Evolutionary conservation across 768 basidiomycete species (phyloP).

Genomic region (Tephrocybe sp.): DNA sequence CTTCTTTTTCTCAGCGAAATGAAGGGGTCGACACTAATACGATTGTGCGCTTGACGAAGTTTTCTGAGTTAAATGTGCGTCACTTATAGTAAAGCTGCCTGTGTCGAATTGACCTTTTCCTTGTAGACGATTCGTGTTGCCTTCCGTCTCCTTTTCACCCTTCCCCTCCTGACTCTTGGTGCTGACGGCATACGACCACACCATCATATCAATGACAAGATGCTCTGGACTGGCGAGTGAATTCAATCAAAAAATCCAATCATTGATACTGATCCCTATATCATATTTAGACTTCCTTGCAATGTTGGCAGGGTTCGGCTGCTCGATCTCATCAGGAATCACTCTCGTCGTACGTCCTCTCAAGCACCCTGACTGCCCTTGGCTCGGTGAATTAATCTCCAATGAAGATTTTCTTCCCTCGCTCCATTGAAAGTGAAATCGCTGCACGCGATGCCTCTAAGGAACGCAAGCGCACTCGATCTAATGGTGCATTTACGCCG

Average conservation of each 20-base stretch:
- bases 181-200: conserved; percentile 65
- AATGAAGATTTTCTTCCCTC: conserved; percentile 78
- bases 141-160: conserved; percentile 70
- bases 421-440: conserved; percentile 68
- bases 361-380: background rate
- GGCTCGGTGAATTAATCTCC: background rate
- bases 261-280: conserved; percentile 1
- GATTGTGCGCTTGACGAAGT: conserved; percentile 72
- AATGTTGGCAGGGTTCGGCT: conserved; percentile 57
- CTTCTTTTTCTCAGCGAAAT: conserved; percentile 36
- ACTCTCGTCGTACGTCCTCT: conserved; percentile 59
- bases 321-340: conserved; percentile 64
- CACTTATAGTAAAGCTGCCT: background rate
- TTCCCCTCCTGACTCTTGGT: conserved; percentile 64
- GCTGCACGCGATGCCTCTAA: conserved; percentile 44
- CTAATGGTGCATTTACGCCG: conserved; percentile 13
- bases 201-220: conserved; percentile 60
- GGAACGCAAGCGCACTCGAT: conserved; percentile 34
- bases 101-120: background rate
- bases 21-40: conserved; percentile 65
- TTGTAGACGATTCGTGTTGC: conserved; percentile 62
- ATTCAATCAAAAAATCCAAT: background rate
- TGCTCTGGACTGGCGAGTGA: conserved; percentile 47
- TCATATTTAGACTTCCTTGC: conserved; percentile 50
- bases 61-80: conserved; percentile 79